phyloP scores from a whole-genome alignment of 768 basidiomycete genomes.

The Phylloporus sp. region DNA sequence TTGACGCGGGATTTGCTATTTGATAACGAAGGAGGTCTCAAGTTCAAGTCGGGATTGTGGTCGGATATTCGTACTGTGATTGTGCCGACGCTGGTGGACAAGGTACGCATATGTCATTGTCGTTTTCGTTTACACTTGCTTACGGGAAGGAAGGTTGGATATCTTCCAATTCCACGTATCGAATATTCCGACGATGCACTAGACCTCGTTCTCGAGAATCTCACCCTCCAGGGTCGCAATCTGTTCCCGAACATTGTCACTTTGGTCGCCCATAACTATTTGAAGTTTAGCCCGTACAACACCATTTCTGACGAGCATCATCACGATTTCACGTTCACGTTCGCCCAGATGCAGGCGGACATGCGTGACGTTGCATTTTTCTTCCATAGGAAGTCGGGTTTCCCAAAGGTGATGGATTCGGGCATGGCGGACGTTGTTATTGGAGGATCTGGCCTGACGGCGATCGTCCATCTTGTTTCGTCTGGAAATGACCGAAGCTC shows the following conservation, averaged over 20 bases:
- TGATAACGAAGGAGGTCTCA: conserved; percentile 67
- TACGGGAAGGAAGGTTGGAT: conserved; percentile 47
- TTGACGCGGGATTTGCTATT: conserved; percentile 83
- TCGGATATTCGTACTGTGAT: conserved; percentile 81
- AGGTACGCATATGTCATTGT: conserved; percentile 39
- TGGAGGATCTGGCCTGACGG: conserved; percentile 76
- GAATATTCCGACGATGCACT: conserved; percentile 87
- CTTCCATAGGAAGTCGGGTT: conserved; percentile 80
- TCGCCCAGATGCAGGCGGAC: conserved; percentile 88
- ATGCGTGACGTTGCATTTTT: conserved; percentile 93
- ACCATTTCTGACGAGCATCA: conserved; percentile 49
- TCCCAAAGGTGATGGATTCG: conserved; percentile 74
- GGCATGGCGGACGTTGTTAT: conserved; percentile 83
- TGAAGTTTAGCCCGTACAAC: conserved; percentile 80
- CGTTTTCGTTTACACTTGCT: neutral
- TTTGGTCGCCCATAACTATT: conserved; percentile 72
- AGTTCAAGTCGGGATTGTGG: conserved; percentile 89
- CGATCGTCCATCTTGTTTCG: conserved; percentile 54
- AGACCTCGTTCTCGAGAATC: conserved; percentile 91
- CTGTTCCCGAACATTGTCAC: conserved; percentile 78
- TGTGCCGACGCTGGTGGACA: conserved; percentile 68
- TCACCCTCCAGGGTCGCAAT: conserved; percentile 83
- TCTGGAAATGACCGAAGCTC: conserved; percentile 61
- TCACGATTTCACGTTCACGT: conserved; percentile 70
- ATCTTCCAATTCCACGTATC: conserved; percentile 87